Evolutionary conservation across 306 rosid genomes (phyloP).

Genomic region (Cotoneaster glaucophyllus): DNA sequence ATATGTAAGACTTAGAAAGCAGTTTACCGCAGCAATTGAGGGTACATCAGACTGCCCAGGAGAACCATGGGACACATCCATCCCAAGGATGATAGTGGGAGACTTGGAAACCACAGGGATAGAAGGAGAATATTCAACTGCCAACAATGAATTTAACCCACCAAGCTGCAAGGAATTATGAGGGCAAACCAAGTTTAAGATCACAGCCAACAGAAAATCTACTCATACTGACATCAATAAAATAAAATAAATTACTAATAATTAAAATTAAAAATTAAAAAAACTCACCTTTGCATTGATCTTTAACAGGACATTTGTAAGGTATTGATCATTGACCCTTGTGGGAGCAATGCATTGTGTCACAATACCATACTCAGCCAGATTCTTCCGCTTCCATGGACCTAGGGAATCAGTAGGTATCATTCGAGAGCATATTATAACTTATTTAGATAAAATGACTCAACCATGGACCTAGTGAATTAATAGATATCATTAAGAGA

Average conservation of each 20-base stretch:
- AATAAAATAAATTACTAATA: neutral
- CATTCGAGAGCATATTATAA: neutral
- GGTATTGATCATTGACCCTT: constrained; percentile 76
- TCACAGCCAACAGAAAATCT: neutral
- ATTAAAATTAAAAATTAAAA: neutral
- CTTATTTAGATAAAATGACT: neutral
- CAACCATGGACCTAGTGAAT: constrained; percentile 77
- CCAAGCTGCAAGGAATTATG: constrained; percentile 58
- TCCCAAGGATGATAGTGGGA: constrained; percentile 83
- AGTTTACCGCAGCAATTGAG: constrained; percentile 81
- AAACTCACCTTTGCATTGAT: constrained; percentile 80
- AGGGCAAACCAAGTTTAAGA: neutral
- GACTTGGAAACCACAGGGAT: constrained; percentile 69
- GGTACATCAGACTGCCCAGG: constrained; percentile 91
- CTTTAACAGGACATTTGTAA: constrained; percentile 77
- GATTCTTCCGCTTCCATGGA: constrained; percentile 83
- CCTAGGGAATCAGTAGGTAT: constrained; percentile 31
- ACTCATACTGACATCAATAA: neutral
- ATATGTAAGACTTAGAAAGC: neutral
- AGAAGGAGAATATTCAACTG: constrained; percentile 54
- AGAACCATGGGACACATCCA: constrained; percentile 97
- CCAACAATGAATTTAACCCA: constrained; percentile 71
- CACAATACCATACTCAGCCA: constrained; percentile 66
- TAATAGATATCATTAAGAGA: neutral
- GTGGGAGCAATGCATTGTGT: constrained; percentile 84